Evolutionary conservation across 2,329 filamentous ascomycete genomes (phyloP).

Genomic region (Akanthomyces dipterigenus): DNA sequence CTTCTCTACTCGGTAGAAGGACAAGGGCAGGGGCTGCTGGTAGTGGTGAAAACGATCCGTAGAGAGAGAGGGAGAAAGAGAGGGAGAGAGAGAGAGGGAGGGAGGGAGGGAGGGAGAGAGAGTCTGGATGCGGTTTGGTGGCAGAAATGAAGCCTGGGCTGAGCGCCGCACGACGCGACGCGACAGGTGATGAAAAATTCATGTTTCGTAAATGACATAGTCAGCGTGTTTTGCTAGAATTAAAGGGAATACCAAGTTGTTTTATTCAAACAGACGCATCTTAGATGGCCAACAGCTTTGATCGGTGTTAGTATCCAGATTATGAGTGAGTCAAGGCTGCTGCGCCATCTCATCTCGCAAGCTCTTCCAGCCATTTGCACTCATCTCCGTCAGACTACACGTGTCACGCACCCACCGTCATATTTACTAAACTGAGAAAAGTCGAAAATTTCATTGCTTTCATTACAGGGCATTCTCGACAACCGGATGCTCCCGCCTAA

Average conservation of each 20-base stretch:
- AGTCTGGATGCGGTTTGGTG: not conserved
- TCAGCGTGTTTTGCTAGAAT: slow-evolving; percentile 1
- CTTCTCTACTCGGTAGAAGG: not conserved
- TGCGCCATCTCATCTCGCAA: too few relatives aligned
- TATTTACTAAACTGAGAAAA: not conserved
- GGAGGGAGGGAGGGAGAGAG: not conserved
- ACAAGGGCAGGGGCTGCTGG: not conserved
- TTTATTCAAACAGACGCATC: not conserved
- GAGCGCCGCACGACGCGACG: not conserved
- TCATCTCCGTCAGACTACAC: too few relatives aligned
- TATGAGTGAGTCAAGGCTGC: too few relatives aligned
- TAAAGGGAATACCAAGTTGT: not conserved
- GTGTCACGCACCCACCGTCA: too few relatives aligned
- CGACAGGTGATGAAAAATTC: not conserved
- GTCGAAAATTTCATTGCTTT: slow-evolving; percentile 25
- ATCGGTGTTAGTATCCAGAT: not conserved
- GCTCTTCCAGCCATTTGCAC: too few relatives aligned
- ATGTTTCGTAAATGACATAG: not conserved
- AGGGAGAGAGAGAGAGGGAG: too few relatives aligned
- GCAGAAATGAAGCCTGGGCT: not conserved
- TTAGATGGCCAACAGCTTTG: too few relatives aligned
- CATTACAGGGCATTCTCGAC: slow-evolving; percentile 18
- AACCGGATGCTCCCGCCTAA: slow-evolving; percentile 19
- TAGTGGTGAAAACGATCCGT: too few relatives aligned
- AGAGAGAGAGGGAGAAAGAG: too few relatives aligned